Base-by-base conservation (phyloP, 352 stramenopile genomes). In the Phytophthora meadii region DNA sequence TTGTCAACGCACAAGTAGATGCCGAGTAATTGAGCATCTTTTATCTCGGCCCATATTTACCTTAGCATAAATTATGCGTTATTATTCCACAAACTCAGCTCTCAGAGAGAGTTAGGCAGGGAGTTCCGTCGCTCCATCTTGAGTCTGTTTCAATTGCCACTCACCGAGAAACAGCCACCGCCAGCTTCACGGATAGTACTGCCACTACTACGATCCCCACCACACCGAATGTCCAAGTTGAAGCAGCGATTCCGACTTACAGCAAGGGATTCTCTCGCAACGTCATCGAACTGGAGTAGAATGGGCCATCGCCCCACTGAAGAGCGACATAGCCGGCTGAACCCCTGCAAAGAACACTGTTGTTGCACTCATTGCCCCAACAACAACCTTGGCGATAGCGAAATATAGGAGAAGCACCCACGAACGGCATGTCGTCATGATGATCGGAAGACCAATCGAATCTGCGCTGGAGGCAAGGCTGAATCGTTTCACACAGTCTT, bases 191-290 rank as follows among this genome's bases (percentile, higher is more conserved):
- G 27, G 37, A 69, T 57, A 34, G 30, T 34, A 6, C 36, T 42
- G 51, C 53, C 40, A 61, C 58, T 1, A 57, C 8, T 6, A 56
- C 40, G n/a, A 73, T 14, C n/a, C 59, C 42, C 8, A 52, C 30
- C 10, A 39, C 14, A 2, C 65, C 59, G 17, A 65, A 7, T 36
- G 68, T 6, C 28, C 37, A 68, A n/a, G 47, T 19, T 3, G 41
- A 49, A 7, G 57, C 25, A 4, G 54, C 9, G 8, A 48, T 28
- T 2, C 27, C 47, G n/a, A 65, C 53, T 42, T 69, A 73, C 17
- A 30, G 47, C 3, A 40, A 44, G 1, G 65, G 53, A 17, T 73
- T 36, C 17, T 65, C 27, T 4, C 53, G 6, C 17, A 58, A 73
- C 12, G 53, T 62, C 41, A 73, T 44, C 14, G 25, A 54, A 32